Evolutionary conservation across 805 yeast genomes (phyloP), one percentile per base, ranked within the genome.

Genomic region (Babjeviella inositovora): DNA sequence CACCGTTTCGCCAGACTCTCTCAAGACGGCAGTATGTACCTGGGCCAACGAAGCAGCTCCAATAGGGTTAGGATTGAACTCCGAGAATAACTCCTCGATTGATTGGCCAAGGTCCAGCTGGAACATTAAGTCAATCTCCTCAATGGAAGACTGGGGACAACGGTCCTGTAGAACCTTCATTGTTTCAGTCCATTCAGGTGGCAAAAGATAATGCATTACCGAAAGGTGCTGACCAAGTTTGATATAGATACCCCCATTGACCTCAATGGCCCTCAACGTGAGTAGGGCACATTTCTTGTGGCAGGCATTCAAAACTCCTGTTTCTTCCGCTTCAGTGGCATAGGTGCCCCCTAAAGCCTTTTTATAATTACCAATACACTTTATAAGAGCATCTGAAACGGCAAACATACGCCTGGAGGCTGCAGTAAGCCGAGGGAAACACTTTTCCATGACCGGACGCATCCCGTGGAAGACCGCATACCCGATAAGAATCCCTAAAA

Each of bases 31-130:
- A 13, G 57, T 50, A 48, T 90, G 97, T 5, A 90, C 99, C 41
- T 90, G 99, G 0, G 98, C 98, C 32, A 90, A 56, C 1, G 95
- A 81, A 0, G 98, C 98, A 5, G 81, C 92, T 2, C 98, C 99
- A 19, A 90, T 71, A 1, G 99, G 98, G 7, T 42, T 46, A 0
- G 64, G 59, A 28, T 74, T 64, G 38, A 90, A 80, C 18, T 61
- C 67, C 7, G 50, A 43, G 43, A 90, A 90, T 19, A 69, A 33
- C 1, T 77, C 90, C 11, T 58, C 62, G 8, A 87, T 41, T 2
- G 53, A 29, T 8, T 41, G 34, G 2, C 84, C 84, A 31, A 77
- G 51, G 43, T 90, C 99, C 3, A 45, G 39, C 21, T 41, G 36
- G 35, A 90, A 70, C 76, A 90, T 64, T 9, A 53, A 52, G 19